Conservation (phyloP, 176 grass and related monocot genomes). For the Metroxylon sagu region DNA sequence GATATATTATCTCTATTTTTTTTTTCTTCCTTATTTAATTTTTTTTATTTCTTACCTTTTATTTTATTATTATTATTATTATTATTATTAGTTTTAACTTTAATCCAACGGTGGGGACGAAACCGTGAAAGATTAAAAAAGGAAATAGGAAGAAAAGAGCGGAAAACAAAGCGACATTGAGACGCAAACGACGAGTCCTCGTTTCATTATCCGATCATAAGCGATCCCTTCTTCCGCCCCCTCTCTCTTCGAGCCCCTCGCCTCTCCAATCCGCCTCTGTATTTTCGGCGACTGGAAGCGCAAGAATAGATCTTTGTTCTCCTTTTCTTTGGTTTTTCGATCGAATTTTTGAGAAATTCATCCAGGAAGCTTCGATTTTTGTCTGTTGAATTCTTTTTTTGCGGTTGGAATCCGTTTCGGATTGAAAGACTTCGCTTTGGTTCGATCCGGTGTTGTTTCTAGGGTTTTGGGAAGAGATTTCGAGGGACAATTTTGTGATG, state of each 20-base stretch:
- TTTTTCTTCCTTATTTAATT: no score
- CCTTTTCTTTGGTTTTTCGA: neutral
- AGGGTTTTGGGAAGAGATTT: neutral
- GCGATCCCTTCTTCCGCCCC: slow-evolving; percentile 6
- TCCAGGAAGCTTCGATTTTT: neutral
- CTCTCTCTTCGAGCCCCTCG: neutral
- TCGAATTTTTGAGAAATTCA: neutral
- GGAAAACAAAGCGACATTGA: neutral
- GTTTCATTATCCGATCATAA: slow-evolving; percentile 10
- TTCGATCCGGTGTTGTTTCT: neutral
- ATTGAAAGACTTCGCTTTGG: neutral
- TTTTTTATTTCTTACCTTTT: no score
- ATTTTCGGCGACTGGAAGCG: neutral
- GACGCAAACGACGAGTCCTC: neutral
- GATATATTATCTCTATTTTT: no score
- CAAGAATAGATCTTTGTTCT: no score
- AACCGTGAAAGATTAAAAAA: no score
- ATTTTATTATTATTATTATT: no score
- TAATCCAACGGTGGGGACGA: no score
- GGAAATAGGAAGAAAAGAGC: no score
- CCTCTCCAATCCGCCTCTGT: neutral
- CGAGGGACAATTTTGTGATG: neutral
- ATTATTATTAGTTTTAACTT: no score
- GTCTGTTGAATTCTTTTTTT: neutral
- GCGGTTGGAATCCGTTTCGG: no score